A percentile compares a stretch with the other conserved stretches of the same genome.
Conservation (phyloP, 805 yeast species). For the Pichia nanzhaoensis region DNA sequence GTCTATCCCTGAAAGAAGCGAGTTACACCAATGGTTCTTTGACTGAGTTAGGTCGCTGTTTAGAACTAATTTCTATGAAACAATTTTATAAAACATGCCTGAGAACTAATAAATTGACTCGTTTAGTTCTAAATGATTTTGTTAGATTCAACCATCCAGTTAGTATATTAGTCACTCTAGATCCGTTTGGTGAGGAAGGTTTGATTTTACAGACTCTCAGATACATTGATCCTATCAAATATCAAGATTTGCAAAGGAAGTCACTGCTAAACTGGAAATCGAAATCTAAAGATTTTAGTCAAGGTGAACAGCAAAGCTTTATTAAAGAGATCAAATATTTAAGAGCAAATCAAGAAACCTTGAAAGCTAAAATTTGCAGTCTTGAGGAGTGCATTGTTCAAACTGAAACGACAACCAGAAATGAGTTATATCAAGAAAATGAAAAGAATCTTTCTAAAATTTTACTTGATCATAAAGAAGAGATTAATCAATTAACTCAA, state of each 20-base stretch:
- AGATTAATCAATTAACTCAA: constrained; percentile 30
- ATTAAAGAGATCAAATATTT: constrained; percentile 24
- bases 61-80: constrained; percentile 34
- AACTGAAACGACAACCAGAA: constrained; percentile 28
- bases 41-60: constrained; percentile 44
- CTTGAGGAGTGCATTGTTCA: constrained; percentile 23
- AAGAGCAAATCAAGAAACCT: constrained; percentile 19
- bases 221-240: constrained; percentile 27
- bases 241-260: constrained; percentile 23
- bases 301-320: constrained; percentile 16
- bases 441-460: constrained; percentile 34
- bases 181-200: constrained; percentile 34
- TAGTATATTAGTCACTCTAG: constrained; percentile 33
- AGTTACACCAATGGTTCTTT: constrained; percentile 43
- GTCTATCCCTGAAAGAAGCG: constrained; percentile 40
- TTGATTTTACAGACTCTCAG: constrained; percentile 27
- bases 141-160: constrained; percentile 29
- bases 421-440: constrained; percentile 27
- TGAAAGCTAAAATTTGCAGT: constrained; percentile 19
- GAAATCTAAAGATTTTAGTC: neutral
- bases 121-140: constrained; percentile 41
- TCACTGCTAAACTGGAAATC: constrained; percentile 4
- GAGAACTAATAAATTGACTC: constrained; percentile 43
- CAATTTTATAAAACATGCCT: constrained; percentile 36
- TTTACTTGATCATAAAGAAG: constrained; percentile 28